These are phyloP conservation scores for Samsoniella hepiali DNA, from an alignment of 2,329 filamentous ascomycete species.

Conservation along the genomic window DNA sequence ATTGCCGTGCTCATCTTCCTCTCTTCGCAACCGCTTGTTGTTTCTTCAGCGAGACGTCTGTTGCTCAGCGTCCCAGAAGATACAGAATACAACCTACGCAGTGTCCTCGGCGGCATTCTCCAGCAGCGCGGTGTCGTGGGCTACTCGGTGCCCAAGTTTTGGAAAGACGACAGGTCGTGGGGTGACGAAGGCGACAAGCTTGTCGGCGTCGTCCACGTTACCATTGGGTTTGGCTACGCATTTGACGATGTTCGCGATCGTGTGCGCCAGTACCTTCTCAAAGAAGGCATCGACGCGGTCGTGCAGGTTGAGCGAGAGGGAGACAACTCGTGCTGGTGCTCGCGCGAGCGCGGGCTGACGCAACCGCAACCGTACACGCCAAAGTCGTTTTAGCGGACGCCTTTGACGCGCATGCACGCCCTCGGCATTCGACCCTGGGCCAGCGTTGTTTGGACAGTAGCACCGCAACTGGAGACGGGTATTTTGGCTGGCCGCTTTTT, in stretches of 20 bases:
- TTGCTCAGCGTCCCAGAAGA: constrained; percentile 81
- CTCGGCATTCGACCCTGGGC: not conserved
- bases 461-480: constrained; percentile 15
- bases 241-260: constrained; percentile 79
- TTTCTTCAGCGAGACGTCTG: constrained; percentile 76
- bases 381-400: constrained; percentile 32
- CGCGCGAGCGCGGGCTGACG: constrained; percentile 30
- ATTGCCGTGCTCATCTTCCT: constrained; percentile 91
- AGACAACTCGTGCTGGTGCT: constrained; percentile 62
- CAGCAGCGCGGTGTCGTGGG: constrained; percentile 79
- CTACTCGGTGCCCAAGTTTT: constrained; percentile 87
- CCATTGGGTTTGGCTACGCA: constrained; percentile 68
- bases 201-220: constrained; percentile 81
- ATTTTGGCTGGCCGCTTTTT: constrained; percentile 8
- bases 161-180: constrained; percentile 70
- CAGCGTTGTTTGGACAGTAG: constrained; percentile 14
- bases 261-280: constrained; percentile 67
- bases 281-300: constrained; percentile 73
- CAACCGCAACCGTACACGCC: constrained; percentile 33
- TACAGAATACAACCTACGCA: constrained; percentile 82
- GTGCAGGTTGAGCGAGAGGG: constrained; percentile 87
- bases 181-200: constrained; percentile 51
- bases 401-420: constrained; percentile 6
- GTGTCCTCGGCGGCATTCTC: constrained; percentile 78
- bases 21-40: constrained; percentile 86